Conservation (phyloP, 2,329 filamentous ascomycete species). For the Stachybotrys chartarum region DNA sequence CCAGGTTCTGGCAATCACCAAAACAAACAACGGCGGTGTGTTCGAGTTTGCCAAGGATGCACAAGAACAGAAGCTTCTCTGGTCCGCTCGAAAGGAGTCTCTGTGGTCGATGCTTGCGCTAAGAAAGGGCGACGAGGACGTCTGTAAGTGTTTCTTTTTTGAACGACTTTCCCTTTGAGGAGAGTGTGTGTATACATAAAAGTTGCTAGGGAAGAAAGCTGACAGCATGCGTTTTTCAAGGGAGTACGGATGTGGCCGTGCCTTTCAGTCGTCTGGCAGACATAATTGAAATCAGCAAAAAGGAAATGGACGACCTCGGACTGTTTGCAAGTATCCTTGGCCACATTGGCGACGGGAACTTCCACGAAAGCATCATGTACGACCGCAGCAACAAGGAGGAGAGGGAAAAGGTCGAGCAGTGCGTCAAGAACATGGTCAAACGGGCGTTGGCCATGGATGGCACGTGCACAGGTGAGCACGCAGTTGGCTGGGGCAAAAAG, state of each 20-base stretch:
- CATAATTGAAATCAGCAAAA: constrained; percentile 77
- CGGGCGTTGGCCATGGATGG: constrained; percentile 92
- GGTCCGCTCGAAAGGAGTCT: constrained; percentile 75
- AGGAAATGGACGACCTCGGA: constrained; percentile 78
- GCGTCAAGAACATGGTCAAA: constrained; percentile 84
- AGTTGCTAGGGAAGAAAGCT: neutral
- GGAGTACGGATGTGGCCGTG: constrained; percentile 80
- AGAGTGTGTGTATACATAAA: neutral
- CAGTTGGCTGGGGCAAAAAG: constrained; percentile 82
- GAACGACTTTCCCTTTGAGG: neutral
- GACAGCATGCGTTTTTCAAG: constrained; percentile 16
- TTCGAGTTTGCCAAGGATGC: constrained; percentile 73
- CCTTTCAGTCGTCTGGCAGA: constrained; percentile 69
- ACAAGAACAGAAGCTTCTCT: constrained; percentile 66
- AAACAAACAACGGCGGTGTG: constrained; percentile 51
- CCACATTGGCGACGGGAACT: constrained; percentile 91
- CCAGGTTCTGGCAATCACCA: constrained; percentile 61
- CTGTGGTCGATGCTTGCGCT: constrained; percentile 78
- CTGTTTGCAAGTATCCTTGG: constrained; percentile 83
- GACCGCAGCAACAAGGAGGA: constrained; percentile 63
- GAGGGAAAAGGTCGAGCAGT: constrained; percentile 67
- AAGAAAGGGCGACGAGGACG: constrained; percentile 57
- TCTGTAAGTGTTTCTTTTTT: constrained; percentile 48
- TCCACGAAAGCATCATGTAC: constrained; percentile 90
- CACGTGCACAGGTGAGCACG: constrained; percentile 85